Evolutionary conservation across 1,139 yeast genomes (phyloP).

Genomic region (Pichia kudriavzevii): DNA sequence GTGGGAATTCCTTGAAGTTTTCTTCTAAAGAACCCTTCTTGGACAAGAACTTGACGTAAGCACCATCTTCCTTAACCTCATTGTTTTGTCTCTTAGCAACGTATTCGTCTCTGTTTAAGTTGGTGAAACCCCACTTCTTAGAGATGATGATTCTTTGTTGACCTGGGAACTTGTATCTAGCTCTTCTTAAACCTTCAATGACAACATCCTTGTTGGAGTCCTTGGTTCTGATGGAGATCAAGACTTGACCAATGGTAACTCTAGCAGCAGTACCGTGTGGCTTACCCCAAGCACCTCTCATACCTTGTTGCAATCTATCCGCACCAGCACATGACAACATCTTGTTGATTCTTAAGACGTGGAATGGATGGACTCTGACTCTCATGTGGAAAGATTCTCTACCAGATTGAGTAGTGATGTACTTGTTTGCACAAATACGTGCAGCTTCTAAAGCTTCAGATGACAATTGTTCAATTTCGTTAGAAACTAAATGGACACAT

Average conservation of each 20-base stretch:
- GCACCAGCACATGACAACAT: slow-evolving; percentile 99
- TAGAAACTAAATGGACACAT: slow-evolving; percentile 98
- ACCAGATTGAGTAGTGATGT: slow-evolving; percentile 95
- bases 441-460: slow-evolving; percentile 99
- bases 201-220: slow-evolving; percentile 96
- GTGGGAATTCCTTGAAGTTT: slow-evolving; percentile 95
- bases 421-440: slow-evolving; percentile 99
- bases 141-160: slow-evolving; percentile 98
- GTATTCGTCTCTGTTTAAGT: slow-evolving; percentile 96
- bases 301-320: slow-evolving; percentile 99
- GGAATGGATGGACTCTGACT: slow-evolving; percentile 99
- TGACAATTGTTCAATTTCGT: slow-evolving; percentile 98
- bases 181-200: slow-evolving; percentile 99
- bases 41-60: slow-evolving; percentile 97
- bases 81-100: slow-evolving; percentile 89
- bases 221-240: slow-evolving; percentile 97
- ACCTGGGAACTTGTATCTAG: slow-evolving; percentile 99
- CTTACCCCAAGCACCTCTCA: slow-evolving; percentile 99
- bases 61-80: slow-evolving; percentile 99
- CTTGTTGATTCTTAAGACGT: slow-evolving; percentile 99
- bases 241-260: slow-evolving; percentile 97
- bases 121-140: slow-evolving; percentile 99
- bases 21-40: slow-evolving; percentile 91
- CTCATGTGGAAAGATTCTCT: slow-evolving; percentile 99
- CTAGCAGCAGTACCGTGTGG: slow-evolving; percentile 99